Conservation (phyloP, 2,329 filamentous ascomycete species). For the Sordariomycetes sp. region DNA sequence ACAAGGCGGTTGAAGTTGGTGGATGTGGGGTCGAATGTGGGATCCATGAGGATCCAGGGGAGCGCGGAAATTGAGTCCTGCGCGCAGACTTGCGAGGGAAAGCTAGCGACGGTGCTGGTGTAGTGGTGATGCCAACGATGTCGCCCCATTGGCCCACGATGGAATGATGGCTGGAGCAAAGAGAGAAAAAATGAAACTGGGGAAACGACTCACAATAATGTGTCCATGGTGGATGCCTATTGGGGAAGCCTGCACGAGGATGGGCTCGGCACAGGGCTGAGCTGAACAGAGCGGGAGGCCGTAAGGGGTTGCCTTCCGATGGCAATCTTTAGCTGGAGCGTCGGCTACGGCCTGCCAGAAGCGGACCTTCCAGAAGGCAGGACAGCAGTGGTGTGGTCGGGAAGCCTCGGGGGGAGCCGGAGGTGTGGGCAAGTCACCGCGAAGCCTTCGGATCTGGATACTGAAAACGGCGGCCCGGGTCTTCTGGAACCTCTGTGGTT, state of each 20-base stretch:
- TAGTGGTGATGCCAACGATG: background rate
- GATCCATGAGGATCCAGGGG: background rate
- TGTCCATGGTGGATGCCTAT: conserved; percentile 7
- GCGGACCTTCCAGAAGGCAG: background rate
- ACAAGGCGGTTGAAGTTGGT: background rate
- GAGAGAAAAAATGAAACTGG: background rate
- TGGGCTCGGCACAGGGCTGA: background rate
- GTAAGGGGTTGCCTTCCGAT: background rate
- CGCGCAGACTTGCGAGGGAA: background rate
- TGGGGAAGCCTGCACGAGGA: background rate
- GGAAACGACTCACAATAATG: conserved; percentile 8
- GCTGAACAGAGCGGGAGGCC: background rate
- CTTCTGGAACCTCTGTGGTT: background rate
- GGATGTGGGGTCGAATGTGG: background rate
- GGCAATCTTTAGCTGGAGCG: background rate
- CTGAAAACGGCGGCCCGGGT: background rate
- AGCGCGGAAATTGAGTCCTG: background rate
- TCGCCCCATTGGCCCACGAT: background rate
- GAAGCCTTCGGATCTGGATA: background rate
- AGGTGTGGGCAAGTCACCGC: background rate
- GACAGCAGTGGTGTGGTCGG: background rate
- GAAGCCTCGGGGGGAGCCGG: background rate
- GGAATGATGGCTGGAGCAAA: background rate
- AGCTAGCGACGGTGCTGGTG: background rate
- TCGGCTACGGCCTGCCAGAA: background rate